Evolutionary conservation across 768 basidiomycete genomes (phyloP).

Genomic region (Tricholoma sp.): DNA sequence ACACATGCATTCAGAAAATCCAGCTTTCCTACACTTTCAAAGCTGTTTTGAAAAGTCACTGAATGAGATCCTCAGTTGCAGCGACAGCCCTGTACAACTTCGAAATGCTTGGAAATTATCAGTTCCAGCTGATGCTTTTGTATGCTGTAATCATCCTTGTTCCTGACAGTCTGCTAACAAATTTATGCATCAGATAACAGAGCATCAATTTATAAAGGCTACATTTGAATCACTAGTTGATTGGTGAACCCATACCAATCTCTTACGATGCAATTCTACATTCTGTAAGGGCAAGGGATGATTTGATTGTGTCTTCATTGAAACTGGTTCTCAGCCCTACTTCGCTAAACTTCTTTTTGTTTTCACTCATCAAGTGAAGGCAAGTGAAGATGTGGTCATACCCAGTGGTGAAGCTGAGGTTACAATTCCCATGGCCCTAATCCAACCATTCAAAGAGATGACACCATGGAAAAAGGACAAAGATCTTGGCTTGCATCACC

Average conservation of each 20-base stretch:
- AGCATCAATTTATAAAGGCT: slow-evolving; percentile 11
- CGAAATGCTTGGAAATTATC: too few species aligned
- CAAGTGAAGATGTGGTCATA: too few species aligned
- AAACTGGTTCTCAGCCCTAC: neutral
- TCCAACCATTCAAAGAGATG: neutral
- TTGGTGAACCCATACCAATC: slow-evolving; percentile 12
- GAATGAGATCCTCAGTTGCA: neutral
- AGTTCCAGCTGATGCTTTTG: too few species aligned
- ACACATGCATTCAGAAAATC: neutral
- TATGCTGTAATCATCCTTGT: too few species aligned
- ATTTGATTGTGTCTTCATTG: slow-evolving; percentile 10
- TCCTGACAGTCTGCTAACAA: neutral
- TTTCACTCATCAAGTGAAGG: neutral
- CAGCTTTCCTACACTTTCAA: neutral
- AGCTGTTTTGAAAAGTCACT: neutral
- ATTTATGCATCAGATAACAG: neutral
- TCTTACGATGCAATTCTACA: slow-evolving; percentile 14
- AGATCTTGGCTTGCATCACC: neutral
- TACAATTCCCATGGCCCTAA: neutral
- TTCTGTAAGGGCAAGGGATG: slow-evolving; percentile 4
- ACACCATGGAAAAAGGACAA: neutral
- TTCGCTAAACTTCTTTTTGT: neutral
- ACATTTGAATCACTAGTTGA: slow-evolving; percentile 14
- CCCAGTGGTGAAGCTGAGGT: neutral
- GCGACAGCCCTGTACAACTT: neutral